Evolutionary conservation across 129 eudicot species (phyloP), one percentile per base, ranked within the genome.

Genomic region (Escallonia rubra): DNA sequence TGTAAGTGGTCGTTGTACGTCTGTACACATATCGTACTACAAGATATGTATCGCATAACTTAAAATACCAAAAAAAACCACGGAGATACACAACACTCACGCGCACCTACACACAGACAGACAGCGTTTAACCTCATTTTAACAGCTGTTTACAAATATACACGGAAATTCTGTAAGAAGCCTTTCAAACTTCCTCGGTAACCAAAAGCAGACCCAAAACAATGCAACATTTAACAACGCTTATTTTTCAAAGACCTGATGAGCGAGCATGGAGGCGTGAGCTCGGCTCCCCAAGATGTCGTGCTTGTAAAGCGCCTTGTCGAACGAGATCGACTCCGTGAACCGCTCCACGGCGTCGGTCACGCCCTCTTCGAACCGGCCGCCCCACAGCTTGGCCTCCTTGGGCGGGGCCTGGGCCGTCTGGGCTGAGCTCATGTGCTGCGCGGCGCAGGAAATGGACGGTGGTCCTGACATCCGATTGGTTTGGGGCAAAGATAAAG

Each of bases 251-350:
- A 12, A 49, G 46, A 94, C 99, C 96, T 94, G 99, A 23, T 79
- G 83, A 15, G 96, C 96, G 48, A 94, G 99, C 99, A 94, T 94
- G 41, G 87, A 69, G 48, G 99, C 99, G 56, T 94, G 99, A 54
- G 99, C 99, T 2, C 94, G 82, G 63, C 99, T 94, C 2, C 97
- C 99, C 86, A 76, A 87, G 57, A 94, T 94, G 43, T 94, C 99
- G 14, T 94, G 99, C 82, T 85, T 94, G 71, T 90, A 94, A 9
- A 94, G 93, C 7, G 88, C 88, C 41, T 94, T 90, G 48, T 91
- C 96, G 41, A 78, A 90, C 1, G 99, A 94, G 12, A 94, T 87
- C 8, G 99, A 94, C 58, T 94, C 99, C 1, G 99, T 89, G 59
- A 94, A 94, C 78, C 86, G 75, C 85, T 94, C 99, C 2, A 94